Evolutionary conservation across 345 rosid species (phyloP).

Genomic region (Boechera stricta): DNA sequence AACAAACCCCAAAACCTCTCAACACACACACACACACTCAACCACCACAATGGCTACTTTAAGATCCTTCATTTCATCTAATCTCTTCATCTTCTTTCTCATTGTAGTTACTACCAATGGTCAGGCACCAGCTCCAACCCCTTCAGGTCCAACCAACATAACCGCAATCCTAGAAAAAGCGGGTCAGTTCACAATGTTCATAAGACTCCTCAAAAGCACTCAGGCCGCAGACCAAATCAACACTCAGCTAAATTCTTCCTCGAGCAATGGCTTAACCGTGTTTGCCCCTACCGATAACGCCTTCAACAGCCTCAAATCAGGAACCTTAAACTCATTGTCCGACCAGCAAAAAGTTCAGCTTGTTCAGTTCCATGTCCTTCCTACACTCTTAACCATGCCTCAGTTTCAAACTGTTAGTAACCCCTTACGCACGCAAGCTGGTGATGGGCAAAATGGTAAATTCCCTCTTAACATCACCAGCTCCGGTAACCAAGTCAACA

Average conservation of each 20-base stretch:
- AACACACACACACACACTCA: slow-evolving; percentile 30
- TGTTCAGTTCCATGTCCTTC: slow-evolving; percentile 83
- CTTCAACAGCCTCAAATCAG: slow-evolving; percentile 67
- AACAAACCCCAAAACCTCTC: slow-evolving; percentile 33
- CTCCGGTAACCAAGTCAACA: slow-evolving; percentile 81
- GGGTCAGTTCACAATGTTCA: slow-evolving; percentile 74
- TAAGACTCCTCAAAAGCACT: slow-evolving; percentile 66
- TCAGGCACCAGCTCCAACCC: slow-evolving; percentile 57
- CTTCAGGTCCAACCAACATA: slow-evolving; percentile 71
- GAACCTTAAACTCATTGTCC: slow-evolving; percentile 66
- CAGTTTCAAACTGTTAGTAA: slow-evolving; percentile 92
- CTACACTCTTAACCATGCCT: slow-evolving; percentile 57
- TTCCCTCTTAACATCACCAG: slow-evolving; percentile 77
- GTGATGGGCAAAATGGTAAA: slow-evolving; percentile 58
- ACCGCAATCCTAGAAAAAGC: slow-evolving; percentile 76
- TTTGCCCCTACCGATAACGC: slow-evolving; percentile 89
- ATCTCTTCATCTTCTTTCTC: slow-evolving; percentile 44
- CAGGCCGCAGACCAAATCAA: slow-evolving; percentile 75
- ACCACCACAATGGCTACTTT: slow-evolving; percentile 47
- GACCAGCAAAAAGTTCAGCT: slow-evolving; percentile 76
- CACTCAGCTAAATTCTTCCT: slow-evolving; percentile 69
- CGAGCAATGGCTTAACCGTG: slow-evolving; percentile 70
- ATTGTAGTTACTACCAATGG: slow-evolving; percentile 39
- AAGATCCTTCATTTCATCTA: slow-evolving; percentile 33
- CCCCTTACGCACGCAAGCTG: slow-evolving; percentile 89